Evolutionary conservation across 352 stramenopile species (phyloP), one percentile per base, ranked within the genome.

Genomic region (Phytophthora chlamydospora): DNA sequence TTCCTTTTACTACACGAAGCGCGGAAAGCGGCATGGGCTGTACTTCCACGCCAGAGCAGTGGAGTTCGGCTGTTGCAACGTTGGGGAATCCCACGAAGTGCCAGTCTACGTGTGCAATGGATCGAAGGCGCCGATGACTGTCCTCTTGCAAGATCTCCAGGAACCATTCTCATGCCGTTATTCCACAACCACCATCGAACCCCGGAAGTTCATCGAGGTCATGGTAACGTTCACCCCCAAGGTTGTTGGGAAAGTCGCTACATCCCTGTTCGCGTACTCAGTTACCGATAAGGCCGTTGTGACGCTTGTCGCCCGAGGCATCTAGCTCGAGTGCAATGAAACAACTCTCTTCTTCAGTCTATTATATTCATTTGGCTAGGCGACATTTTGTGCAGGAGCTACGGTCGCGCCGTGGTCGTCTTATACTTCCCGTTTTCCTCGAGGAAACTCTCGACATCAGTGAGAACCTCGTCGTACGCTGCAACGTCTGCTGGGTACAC

Each of bases 31-130:
- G 17, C 70, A 73, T 31, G 85, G 83, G 0, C 52, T 96, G 35
- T 96, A 94, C 57, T 96, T 96, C 50, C 85, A 94, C 33, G 83
- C 87, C 5, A 79, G 81, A 54, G 83, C 81, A n/a, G 85, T 96
- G 31, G 87, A 96, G 31, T 96, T 83, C 54, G 87, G 87, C 33
- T 84, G 71, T 38, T 91, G 81, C 57, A 68, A 75, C 24, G 74
- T 94, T 35, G 83, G 82, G 21, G 80, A 91, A 57, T 90, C 74
- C 7, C 85, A 93, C 24, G 75, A 90, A 68, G 85, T 93, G 31
- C 80, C 85, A 13, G 85, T 96, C 29, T 93, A 91, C 57, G 80
- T 96, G 24, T 96, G 87, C 77, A 96, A 96, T 60, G 85, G 87
- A 34, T 91, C 85, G 17, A 89, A 83, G 33, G 43, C 67, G 35